Percentiles rank a stretch among this genome's conserved stretches.
phyloP scores from a whole-genome alignment of 139 green algal genomes.

The Eudorina sp. region DNA sequence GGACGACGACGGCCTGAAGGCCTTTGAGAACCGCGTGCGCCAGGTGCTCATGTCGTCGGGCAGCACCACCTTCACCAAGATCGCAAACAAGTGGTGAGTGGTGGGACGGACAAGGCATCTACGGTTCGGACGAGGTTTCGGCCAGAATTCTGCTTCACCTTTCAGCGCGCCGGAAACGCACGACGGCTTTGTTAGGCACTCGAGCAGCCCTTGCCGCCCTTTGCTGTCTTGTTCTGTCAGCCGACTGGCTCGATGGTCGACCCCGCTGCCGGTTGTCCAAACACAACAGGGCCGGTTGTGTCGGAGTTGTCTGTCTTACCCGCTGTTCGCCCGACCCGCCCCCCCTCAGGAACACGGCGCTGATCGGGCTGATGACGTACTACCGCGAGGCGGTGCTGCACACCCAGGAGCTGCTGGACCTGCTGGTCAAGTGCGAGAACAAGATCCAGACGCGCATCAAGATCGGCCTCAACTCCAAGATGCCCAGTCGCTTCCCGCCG shows the following conservation, averaged over 20 bases:
- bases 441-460: constrained; percentile 98
- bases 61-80: constrained; percentile 99
- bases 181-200: no score
- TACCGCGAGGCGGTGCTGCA: constrained; percentile 92
- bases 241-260: no score
- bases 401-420: constrained; percentile 98
- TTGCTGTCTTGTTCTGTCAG: no score
- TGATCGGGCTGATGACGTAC: constrained; percentile 99
- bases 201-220: no score
- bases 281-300: no score
- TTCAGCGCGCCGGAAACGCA: no score
- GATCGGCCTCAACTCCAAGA: constrained; percentile 98
- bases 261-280: no score
- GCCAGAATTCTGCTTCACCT: no score
- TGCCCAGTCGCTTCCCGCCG: constrained; percentile 96
- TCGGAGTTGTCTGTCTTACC: no score
- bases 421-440: constrained; percentile 99
- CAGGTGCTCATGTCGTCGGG: constrained; percentile 98
- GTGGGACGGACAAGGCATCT: no score
- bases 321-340: neutral
- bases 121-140: no score
- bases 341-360: constrained; percentile 89
- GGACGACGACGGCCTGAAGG: constrained; percentile 97
- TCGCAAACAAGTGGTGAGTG: constrained; percentile 97
- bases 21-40: constrained; percentile 92